Base-by-base conservation (phyloP, 2,329 filamentous ascomycete species). In the Penicillium sclerotigenum region DNA sequence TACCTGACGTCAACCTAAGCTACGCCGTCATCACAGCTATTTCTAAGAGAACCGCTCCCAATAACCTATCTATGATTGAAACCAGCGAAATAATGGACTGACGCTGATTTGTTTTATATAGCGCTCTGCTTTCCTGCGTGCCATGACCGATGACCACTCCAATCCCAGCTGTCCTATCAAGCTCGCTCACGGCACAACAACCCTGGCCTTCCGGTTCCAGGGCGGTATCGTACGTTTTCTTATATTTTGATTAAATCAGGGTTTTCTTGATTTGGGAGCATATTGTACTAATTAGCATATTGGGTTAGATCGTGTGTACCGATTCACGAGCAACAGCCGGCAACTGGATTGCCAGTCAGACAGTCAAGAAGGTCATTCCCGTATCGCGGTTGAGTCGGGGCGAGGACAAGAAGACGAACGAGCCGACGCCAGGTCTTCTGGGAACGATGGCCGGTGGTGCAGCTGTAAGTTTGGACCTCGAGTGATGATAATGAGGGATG, bases 281-380 rank as follows among this genome's bases (percentile, higher is more conserved):
- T n/a, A n/a, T 11, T 46, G 2, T 34, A 33, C 52, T 50, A 31
- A 51, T 34, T 59, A 33, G 45, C 40, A 47, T 31, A n/a, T 31
- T 26, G 11, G 10, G 24, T n/a, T 62, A 75, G 72, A 95, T 99
- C 72, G 93, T 99, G 50, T 93, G 93, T 52, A 99, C 94, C 57
- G 94, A 99, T 80, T 99, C 94, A 58, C 87, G 94, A 79, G 94
- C 94, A 58, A 96, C 94, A 46, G 93, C 94, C 29, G 94, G 94
- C 71, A 95, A 94, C 84, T 99, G 94, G 94, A 99, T 99, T 78
- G 94, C 94, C 65, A 96, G 90, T 79, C 94, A 99, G 83, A 99
- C 94, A 52, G 94, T 99, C 73, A 99, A 99, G 87, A 99, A 99
- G 84, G 94, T 99, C 67, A 97, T 99, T 73, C 72, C 72, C 26